Evolutionary conservation across 768 basidiomycete genomes (phyloP).

Genomic region (Hydnomerulius pinastri): DNA sequence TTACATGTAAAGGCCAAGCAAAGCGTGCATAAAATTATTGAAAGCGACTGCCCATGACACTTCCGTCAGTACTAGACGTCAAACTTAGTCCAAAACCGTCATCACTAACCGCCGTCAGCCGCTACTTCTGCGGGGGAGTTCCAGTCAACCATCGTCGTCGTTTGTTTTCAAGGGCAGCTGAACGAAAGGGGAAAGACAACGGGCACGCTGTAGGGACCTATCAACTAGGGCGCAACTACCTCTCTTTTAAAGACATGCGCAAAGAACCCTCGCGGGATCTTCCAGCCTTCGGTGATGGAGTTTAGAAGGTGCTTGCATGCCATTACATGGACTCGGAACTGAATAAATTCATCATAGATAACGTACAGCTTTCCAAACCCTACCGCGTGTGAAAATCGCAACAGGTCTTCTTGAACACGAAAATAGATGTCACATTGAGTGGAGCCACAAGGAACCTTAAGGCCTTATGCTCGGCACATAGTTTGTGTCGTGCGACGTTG

Average conservation of each 20-base stretch:
- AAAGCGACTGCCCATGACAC: conserved; percentile 26
- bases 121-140: conserved; percentile 46
- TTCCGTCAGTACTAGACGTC: conserved; percentile 8
- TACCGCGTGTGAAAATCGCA: too few relatives aligned
- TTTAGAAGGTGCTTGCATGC: conserved; percentile 15
- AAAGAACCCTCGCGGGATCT: not conserved
- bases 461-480: too few relatives aligned
- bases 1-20: conserved; percentile 62
- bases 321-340: conserved; percentile 1
- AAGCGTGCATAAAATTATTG: conserved; percentile 58
- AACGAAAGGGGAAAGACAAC: not conserved
- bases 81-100: conserved; percentile 2
- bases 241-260: conserved; percentile 13
- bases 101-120: conserved; percentile 46
- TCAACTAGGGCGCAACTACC: not conserved
- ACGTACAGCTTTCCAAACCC: not conserved
- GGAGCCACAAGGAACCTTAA: too few relatives aligned
- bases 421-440: too few relatives aligned
- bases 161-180: not conserved
- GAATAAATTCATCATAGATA: not conserved
- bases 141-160: conserved; percentile 58
- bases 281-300: conserved; percentile 18
- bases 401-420: too few relatives aligned
- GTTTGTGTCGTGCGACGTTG: too few relatives aligned
- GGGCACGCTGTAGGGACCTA: not conserved